Base-by-base conservation (phyloP, 1,284 basidiomycete species). In the Sporisorium sorghi region DNA sequence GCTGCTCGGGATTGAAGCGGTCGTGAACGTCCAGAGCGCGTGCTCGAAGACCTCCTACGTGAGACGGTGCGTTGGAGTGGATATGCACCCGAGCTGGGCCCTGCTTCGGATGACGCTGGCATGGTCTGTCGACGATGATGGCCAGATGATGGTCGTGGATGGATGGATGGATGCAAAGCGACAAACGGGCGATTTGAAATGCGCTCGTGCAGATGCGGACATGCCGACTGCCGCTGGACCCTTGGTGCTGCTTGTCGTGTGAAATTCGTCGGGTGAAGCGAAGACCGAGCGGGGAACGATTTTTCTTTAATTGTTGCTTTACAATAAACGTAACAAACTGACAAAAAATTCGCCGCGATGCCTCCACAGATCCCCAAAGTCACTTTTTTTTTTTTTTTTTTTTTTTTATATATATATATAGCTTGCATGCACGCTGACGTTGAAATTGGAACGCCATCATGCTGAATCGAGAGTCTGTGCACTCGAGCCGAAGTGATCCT, bases 401-500 rank as follows among this genome's bases (percentile, higher is more conserved):
- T n/a, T n/a, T n/a, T n/a, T n/a, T n/a, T n/a, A n/a, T n/a, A n/a
- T n/a, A n/a, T n/a, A n/a, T n/a, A n/a, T 46, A 47, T 26, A 23
- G 30, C 21, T 15, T 3, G n/a, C 17, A 44, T 39, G 65, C 65
- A 68, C 58, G 65, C 55, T 68, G 65, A 68, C 65, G 65, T 68
- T 58, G 19, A 24, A 50, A 21, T 52, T 39, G 58, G 52, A 43
- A 56, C 47, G 63, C 52, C 47, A 9, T 59, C 56, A 28, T 15
- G 11, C 43, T 44, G 24, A 53, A 53, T 24, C 8, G 14, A 4
- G n/a, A 6, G 47, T 10, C 47, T 28, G 32, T 39, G 49, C 48
- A 23, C 32, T 24, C 14, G 35, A 3, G 32, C 33, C 49, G 49
- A 26, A 4, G 42, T 15, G 42, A 14, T 5, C n/a, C n/a, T n/a